Percentiles rank a stretch among this genome's conserved stretches.
Conservation (phyloP, 805 yeast species). For the Wickerhamiella lipophila region DNA sequence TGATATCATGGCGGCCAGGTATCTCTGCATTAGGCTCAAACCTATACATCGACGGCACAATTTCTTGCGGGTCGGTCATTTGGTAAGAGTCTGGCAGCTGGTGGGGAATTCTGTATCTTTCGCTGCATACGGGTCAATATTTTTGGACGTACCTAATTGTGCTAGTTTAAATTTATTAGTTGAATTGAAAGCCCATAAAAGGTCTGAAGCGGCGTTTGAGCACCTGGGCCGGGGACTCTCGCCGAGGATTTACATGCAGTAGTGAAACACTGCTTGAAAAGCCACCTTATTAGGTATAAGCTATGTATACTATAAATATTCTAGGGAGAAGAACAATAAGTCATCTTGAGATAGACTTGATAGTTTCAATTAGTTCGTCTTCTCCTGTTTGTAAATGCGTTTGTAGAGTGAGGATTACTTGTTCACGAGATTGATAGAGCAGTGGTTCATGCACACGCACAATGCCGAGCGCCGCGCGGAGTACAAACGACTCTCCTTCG, state of each 20-base stretch:
- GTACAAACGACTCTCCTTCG: conserved; percentile 46
- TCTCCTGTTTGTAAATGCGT: conserved; percentile 15
- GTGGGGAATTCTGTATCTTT: no score
- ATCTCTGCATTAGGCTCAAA: conserved; percentile 3
- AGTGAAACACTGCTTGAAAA: no score
- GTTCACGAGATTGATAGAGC: conserved; percentile 40
- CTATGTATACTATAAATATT: neutral
- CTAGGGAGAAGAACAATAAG: neutral
- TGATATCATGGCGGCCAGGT: conserved; percentile 15
- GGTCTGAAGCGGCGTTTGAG: no score
- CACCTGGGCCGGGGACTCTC: no score
- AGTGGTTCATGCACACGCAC: conserved; percentile 38
- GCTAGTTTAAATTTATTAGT: no score
- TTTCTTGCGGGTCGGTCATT: neutral
- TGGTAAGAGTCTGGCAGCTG: neutral
- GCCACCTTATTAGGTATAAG: no score
- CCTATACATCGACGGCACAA: neutral
- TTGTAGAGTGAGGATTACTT: conserved; percentile 30
- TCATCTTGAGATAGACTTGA: conserved; percentile 6
- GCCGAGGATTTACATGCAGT: no score
- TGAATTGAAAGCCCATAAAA: no score
- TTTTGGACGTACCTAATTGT: no score
- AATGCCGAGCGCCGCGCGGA: conserved; percentile 42
- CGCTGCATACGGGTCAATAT: no score
- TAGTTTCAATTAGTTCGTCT: conserved; percentile 24